These are phyloP conservation scores for Diospyros lotus DNA, from an alignment of 148 eudicot genomes.

Conservation along the genomic window DNA sequence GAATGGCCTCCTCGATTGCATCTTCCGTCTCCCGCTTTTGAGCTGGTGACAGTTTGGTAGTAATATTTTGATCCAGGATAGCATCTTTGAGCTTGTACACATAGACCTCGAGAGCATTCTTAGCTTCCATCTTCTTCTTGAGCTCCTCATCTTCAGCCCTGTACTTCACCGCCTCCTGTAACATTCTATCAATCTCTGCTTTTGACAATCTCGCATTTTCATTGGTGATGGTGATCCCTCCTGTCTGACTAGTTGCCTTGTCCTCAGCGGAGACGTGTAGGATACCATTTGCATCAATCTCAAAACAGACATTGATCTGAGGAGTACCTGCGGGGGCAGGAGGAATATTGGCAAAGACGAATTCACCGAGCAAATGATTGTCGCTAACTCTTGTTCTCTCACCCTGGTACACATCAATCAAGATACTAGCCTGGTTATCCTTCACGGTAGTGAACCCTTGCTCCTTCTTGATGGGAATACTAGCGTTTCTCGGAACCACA, in stretches of 20 bases:
- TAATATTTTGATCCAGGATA: slow-evolving; percentile 40
- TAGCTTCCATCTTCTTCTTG: slow-evolving; percentile 43
- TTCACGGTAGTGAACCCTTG: slow-evolving; percentile 39
- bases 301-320: slow-evolving; percentile 52
- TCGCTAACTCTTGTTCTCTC: slow-evolving; percentile 37
- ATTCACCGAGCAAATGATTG: slow-evolving; percentile 30
- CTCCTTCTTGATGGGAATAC: slow-evolving; percentile 34
- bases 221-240: slow-evolving; percentile 52
- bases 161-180: slow-evolving; percentile 46
- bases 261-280: slow-evolving; percentile 51
- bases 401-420: slow-evolving; percentile 32
- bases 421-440: slow-evolving; percentile 28
- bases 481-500: slow-evolving; percentile 39
- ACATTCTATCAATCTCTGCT: slow-evolving; percentile 50
- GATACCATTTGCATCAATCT: slow-evolving; percentile 53
- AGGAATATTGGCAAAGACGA: slow-evolving; percentile 31
- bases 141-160: slow-evolving; percentile 53
- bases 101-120: slow-evolving; percentile 43
- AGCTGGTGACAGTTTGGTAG: slow-evolving; percentile 43
- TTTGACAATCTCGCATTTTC: slow-evolving; percentile 54
- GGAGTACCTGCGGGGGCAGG: slow-evolving; percentile 47
- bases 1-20: slow-evolving; percentile 42
- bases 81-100: slow-evolving; percentile 51
- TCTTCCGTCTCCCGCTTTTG: slow-evolving; percentile 50
- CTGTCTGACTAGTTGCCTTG: slow-evolving; percentile 44